Conservation (phyloP, 495 filamentous ascomycete genomes). For the Penicillium nucicola region DNA sequence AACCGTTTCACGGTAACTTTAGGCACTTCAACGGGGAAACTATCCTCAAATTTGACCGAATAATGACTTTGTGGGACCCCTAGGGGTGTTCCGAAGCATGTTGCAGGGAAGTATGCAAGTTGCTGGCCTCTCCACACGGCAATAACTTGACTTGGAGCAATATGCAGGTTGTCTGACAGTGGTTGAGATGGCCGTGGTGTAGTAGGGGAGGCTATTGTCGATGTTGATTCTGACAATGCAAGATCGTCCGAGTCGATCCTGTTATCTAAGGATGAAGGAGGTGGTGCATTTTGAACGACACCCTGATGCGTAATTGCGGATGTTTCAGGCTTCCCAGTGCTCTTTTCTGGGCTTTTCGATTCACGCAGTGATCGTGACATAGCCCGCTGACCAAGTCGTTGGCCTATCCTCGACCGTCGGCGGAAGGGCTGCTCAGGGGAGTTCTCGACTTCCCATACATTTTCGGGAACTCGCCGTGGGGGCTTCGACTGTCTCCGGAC, state of each 20-base stretch:
- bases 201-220: conserved; percentile 8
- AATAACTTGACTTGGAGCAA: conserved; percentile 48
- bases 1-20: conserved; percentile 43
- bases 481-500: conserved; percentile 21
- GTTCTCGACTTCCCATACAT: conserved; percentile 38
- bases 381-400: conserved; percentile 8
- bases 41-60: conserved; percentile 47
- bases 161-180: conserved; percentile 7
- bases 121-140: conserved; percentile 49
- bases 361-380: conserved; percentile 9
- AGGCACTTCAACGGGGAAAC: conserved; percentile 38
- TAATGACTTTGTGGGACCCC: conserved; percentile 38
- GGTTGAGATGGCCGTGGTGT: conserved; percentile 5
- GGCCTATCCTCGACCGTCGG: conserved; percentile 21
- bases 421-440: conserved; percentile 29
- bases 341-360: conserved; percentile 5
- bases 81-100: conserved; percentile 42
- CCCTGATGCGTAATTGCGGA: conserved; percentile 5
- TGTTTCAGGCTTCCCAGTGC: conserved; percentile 2
- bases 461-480: conserved; percentile 23
- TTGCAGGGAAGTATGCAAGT: conserved; percentile 49
- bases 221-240: conserved; percentile 4
- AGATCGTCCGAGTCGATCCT: conserved; percentile 11
- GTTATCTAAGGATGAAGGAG: conserved; percentile 11
- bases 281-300: conserved; percentile 6